A percentile compares a stretch with the other conserved stretches of the same genome.
Evolutionary conservation across 2,329 filamentous ascomycete genomes (phyloP).

Genomic region (Neocatenulostroma microsporum): DNA sequence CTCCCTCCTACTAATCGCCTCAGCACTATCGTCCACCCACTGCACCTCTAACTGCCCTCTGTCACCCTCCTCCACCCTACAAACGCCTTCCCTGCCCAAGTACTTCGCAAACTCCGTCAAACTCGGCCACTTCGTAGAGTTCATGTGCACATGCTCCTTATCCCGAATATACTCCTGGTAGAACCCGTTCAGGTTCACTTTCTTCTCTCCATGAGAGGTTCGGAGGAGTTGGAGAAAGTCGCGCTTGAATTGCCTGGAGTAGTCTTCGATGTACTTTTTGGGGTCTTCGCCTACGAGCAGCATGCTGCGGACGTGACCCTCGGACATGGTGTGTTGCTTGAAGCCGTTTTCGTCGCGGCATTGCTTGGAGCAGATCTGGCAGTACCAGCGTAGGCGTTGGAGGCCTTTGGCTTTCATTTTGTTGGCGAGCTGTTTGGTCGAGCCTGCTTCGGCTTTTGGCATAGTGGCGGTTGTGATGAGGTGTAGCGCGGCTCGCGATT

Average conservation of each 20-base stretch:
- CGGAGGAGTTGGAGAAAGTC: conserved; percentile 71
- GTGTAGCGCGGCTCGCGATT: not conserved
- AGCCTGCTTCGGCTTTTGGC: conserved; percentile 86
- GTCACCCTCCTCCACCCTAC: conserved; percentile 79
- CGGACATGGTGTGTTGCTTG: conserved; percentile 70
- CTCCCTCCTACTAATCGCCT: conserved; percentile 71
- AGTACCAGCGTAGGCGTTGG: conserved; percentile 86
- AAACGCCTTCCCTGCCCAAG: conserved; percentile 78
- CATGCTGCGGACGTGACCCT: conserved; percentile 86
- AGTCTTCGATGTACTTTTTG: conserved; percentile 74
- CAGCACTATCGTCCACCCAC: conserved; percentile 88
- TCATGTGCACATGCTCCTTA: conserved; percentile 88
- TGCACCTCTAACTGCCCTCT: conserved; percentile 72
- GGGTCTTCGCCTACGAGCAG: conserved; percentile 79
- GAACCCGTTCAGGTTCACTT: conserved; percentile 81
- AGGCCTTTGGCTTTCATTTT: conserved; percentile 75
- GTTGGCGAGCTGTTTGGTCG: conserved; percentile 83
- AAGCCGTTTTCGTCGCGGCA: conserved; percentile 83
- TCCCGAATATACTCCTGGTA: conserved; percentile 90
- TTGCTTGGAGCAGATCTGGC: conserved; percentile 67
- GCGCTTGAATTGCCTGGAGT: conserved; percentile 68
- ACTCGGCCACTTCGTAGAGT: conserved; percentile 79
- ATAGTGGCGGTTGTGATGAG: conserved; percentile 46
- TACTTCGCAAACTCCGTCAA: conserved; percentile 86
- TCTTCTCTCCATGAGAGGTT: conserved; percentile 85